Percentiles rank a stretch among this genome's conserved stretches.
These are phyloP conservation scores for Trichopus zeylanicus DNA, from an alignment of 116 monocot species.

Conservation along the genomic window DNA sequence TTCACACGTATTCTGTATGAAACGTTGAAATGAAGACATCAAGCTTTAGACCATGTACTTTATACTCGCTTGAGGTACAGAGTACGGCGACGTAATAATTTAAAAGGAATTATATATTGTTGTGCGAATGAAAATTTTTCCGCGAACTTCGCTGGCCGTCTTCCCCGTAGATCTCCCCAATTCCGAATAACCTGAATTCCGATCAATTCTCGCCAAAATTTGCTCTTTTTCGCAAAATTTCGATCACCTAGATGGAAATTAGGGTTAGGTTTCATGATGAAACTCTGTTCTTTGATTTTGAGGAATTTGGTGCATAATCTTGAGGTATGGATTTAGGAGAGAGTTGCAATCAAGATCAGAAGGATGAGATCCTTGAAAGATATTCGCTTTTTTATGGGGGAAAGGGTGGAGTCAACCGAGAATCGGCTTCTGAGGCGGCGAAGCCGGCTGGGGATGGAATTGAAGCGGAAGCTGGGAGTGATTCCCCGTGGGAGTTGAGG, in stretches of 20 bases:
- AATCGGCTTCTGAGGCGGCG: neutral
- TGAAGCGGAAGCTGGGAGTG: neutral
- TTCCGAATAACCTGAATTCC: neutral
- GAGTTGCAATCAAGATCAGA: neutral
- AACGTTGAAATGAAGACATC: no score
- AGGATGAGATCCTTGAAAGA: neutral
- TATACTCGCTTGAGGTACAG: no score
- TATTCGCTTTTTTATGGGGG: neutral
- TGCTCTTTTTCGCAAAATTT: neutral
- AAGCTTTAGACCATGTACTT: no score
- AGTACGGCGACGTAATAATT: no score
- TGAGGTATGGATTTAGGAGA: neutral
- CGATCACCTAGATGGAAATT: neutral
- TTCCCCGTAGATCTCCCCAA: neutral
- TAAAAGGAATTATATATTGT: no score
- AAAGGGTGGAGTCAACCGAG: neutral
- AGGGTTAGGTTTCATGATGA: neutral
- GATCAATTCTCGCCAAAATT: neutral
- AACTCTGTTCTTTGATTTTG: neutral
- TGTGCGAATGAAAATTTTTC: no score
- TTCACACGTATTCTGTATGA: no score
- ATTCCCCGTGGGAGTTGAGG: neutral
- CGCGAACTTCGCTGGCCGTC: neutral
- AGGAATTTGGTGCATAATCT: neutral
- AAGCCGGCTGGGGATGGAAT: no score